Base-by-base conservation (phyloP, 108 stramenopile genomes). In the Asterionellopsis glacialis region DNA sequence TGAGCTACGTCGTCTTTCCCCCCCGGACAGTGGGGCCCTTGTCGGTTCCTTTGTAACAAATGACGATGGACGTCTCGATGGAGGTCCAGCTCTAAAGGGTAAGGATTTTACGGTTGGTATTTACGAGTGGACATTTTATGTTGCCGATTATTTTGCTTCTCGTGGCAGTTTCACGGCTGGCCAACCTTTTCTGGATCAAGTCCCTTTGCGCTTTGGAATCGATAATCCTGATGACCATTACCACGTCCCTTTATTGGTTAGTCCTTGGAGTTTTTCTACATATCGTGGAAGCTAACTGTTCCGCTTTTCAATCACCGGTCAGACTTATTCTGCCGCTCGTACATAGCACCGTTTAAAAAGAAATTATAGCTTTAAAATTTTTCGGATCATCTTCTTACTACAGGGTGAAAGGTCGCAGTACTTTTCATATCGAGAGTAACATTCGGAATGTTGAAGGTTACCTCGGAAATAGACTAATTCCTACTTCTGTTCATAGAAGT, bases 221-320 rank as follows among this genome's bases (percentile, higher is more conserved):
- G 94, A 95, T 73, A 87, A 95, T 77, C 94, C 94, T 1, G 89
- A 87, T 39, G 88, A 88, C 57, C 94, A 95, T 70, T 95, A 95
- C 70, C 94, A 95, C 65, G 94, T 95, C 6, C 94, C 94, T 0
- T 63, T 95, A 55, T 62, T 95, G 57, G 88, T 85, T 39, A 88
- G 85, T 61, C 94, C 94, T 41, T 95, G 90, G 88, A 71, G 79
- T 33, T 92, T 81, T 68, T 88, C 86, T 9, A 95, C 94, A 14
- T 95, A 95, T 65, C 83, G 94, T 21, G 94, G 94, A 16, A 81
- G 79, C 42, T 87, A 80, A 33, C 5, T 33, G 7, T 33, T 7
- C 33, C 33, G 7, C 7, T 2, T 5, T 33, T 33, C 5, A 7
- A 2, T 33, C 7, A 33, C 7, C 7, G 2, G 33, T 5, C 7